Evolutionary conservation across 2,329 filamentous ascomycete species (phyloP).

Genomic region (Onygena corvina): DNA sequence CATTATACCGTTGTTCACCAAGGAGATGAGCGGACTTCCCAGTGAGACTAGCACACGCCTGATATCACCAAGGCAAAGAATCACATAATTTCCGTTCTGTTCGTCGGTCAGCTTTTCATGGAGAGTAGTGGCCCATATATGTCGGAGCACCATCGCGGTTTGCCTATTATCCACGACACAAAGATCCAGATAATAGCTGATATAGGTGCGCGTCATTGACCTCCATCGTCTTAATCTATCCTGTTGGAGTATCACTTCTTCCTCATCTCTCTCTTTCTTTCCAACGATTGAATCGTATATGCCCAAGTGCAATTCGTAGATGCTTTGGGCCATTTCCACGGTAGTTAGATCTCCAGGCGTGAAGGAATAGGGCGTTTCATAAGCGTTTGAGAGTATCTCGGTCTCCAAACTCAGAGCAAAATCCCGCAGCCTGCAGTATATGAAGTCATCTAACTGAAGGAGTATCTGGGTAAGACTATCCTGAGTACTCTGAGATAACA

Average conservation of each 20-base stretch:
- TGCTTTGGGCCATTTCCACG: slow-evolving; percentile 45
- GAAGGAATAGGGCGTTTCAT: slow-evolving; percentile 20
- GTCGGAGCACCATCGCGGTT: slow-evolving; percentile 44
- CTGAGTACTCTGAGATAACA: slow-evolving; percentile 47
- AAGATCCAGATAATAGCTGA: slow-evolving; percentile 33
- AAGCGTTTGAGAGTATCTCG: slow-evolving; percentile 19
- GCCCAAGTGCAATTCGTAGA: slow-evolving; percentile 58
- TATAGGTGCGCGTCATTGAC: slow-evolving; percentile 43
- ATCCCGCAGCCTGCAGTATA: slow-evolving; percentile 32
- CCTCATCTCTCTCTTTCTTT: slow-evolving; percentile 43
- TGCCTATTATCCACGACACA: slow-evolving; percentile 22
- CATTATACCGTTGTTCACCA: slow-evolving; percentile 82
- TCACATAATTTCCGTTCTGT: slow-evolving; percentile 46
- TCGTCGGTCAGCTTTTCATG: slow-evolving; percentile 47
- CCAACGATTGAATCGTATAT: slow-evolving; percentile 52
- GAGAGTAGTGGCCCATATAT: slow-evolving; percentile 55
- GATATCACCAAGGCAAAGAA: slow-evolving; percentile 52
- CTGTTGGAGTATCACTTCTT: slow-evolving; percentile 42
- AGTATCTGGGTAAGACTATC: slow-evolving; percentile 43
- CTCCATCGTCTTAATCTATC: slow-evolving; percentile 52
- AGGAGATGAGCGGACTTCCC: slow-evolving; percentile 41
- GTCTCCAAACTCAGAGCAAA: slow-evolving; percentile 23
- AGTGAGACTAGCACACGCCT: slow-evolving; percentile 42
- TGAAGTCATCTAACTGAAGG: slow-evolving; percentile 42
- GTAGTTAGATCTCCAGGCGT: slow-evolving; percentile 25